Evolutionary conservation across 1,284 basidiomycete species (phyloP).

Genomic region (Exobasidium rhododendri): DNA sequence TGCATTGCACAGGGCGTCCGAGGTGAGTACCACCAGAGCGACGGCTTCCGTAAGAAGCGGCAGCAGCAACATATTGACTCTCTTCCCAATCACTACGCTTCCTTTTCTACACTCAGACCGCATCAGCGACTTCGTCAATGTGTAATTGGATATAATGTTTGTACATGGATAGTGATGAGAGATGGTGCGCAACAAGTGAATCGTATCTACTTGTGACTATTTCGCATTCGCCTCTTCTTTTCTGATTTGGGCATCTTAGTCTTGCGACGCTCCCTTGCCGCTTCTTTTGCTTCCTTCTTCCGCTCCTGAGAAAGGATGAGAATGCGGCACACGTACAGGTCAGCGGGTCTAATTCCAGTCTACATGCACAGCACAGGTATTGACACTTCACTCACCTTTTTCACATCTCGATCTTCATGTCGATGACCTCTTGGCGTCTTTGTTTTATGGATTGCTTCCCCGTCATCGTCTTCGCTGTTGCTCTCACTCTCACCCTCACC

Average conservation of each 20-base stretch:
- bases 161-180: background rate
- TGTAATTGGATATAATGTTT: background rate
- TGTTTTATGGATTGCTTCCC: background rate
- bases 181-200: background rate
- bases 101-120: constrained; percentile 15
- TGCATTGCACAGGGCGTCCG: constrained; percentile 52
- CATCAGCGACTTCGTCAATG: constrained; percentile 29
- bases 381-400: constrained; percentile 18
- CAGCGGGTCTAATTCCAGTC: background rate
- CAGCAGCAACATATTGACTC: background rate
- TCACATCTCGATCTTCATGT: constrained; percentile 27
- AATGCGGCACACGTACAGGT: background rate
- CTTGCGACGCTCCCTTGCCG: constrained; percentile 47
- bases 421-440: constrained; percentile 22
- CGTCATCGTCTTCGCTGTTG: constrained; percentile 1
- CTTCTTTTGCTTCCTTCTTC: constrained; percentile 24
- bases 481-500: constrained; percentile 7
- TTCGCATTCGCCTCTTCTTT: constrained; percentile 11
- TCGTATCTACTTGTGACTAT: background rate
- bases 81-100: background rate
- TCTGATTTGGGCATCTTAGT: constrained; percentile 49
- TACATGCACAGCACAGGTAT: too few relatives aligned
- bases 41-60: background rate
- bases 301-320: constrained; percentile 14
- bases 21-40: constrained; percentile 17